Evolutionary conservation across 2,329 filamentous ascomycete genomes (phyloP), one percentile per base, ranked within the genome.

Genomic region (Fusarium torreyae): DNA sequence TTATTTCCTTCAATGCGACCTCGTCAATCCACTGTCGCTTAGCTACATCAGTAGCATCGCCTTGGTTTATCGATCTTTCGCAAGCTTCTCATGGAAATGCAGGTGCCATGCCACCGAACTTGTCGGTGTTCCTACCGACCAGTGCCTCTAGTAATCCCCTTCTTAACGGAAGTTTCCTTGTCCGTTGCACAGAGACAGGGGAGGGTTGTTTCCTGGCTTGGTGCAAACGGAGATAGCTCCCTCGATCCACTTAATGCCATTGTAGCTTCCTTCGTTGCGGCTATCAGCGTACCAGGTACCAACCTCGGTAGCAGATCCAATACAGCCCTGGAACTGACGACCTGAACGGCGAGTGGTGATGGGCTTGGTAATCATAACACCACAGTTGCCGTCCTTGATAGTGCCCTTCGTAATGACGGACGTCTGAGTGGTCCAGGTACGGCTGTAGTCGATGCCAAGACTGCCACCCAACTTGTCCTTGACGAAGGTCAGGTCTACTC

Each of bases 231-330:
- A 53, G 3, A 69, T 66, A 9, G 54, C 65, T 33, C 60, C 66
- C 28, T 22, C 11, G 14, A 69, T 60, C 65, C 66, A 69, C 3
- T 10, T 50, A 4, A 69, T 42, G 1, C 65, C 66, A 9, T 58
- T 51, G 26, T 65, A 69, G 8, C 50, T 44, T 11, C 57, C 57
- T 34, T 69, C 54, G 6, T 53, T 48, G 4, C 46, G 53, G 0
- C 54, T 17, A 17, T 69, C 65, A 31, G 66, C 66, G 18, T 43
- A 45, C 26, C 36, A 69, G 2, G 66, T 62, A 17, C 65, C 60
- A 10, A 38, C 43, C 43, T 69, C n/a, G 7, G 3, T 33, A 26
- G 49, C 36, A 4, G 43, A 50, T 1, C 66, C 60, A 26, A 69
- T n/a, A 1, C 65, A 69, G 5, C 66, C 66, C 3, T n/a, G 22